A percentile compares a stretch with the other conserved stretches of the same genome.
Conservation (phyloP, 164 flowering plant species). For the Stephania yunnanensis region DNA sequence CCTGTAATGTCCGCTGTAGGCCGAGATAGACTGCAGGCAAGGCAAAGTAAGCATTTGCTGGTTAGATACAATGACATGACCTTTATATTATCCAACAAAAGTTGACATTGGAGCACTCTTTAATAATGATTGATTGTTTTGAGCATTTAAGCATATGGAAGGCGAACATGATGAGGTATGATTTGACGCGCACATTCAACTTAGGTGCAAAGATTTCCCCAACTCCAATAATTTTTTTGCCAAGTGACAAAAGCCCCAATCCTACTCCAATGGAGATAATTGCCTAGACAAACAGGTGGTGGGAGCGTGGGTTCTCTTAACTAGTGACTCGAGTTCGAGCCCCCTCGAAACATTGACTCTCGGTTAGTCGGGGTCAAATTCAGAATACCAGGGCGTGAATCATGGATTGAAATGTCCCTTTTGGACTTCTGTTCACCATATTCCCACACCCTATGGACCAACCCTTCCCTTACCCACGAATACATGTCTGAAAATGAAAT, state of each 20-base stretch:
- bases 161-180: neutral
- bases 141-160: neutral
- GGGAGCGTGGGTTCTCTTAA: too few species aligned
- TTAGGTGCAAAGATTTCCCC: neutral
- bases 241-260: neutral
- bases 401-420: too few species aligned
- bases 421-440: too few species aligned
- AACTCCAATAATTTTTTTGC: neutral
- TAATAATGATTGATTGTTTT: too few species aligned
- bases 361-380: too few species aligned
- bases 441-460: too few species aligned
- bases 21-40: constrained; percentile 62
- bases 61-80: neutral
- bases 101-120: too few species aligned
- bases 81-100: neutral
- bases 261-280: neutral
- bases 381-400: too few species aligned
- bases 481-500: too few species aligned
- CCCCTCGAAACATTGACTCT: too few species aligned
- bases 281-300: neutral
- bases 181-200: neutral
- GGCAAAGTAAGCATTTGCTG: neutral
- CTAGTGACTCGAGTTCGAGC: too few species aligned
- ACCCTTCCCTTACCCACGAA: too few species aligned
- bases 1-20: constrained; percentile 89